Evolutionary conservation across 202 grass and related monocot species (phyloP).

Genomic region (Eragrostis tef): DNA sequence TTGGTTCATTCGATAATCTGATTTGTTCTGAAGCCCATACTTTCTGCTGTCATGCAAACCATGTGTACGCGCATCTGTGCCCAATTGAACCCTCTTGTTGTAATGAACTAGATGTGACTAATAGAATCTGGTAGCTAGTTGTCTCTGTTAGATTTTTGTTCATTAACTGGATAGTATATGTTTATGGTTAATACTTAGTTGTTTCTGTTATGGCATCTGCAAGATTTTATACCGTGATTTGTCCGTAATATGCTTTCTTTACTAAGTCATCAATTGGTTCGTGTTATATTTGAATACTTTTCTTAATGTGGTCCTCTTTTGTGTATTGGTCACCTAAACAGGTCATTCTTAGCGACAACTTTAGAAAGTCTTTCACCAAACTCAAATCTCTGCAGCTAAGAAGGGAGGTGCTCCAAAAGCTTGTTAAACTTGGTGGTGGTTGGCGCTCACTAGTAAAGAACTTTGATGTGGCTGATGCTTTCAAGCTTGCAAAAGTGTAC

Average conservation of each 20-base stretch:
- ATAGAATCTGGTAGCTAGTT: neutral
- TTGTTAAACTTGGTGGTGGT: slow-evolving; percentile 69
- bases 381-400: slow-evolving; percentile 58
- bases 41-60: neutral
- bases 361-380: slow-evolving; percentile 72
- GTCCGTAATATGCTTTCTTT: neutral
- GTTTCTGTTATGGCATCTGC: neutral
- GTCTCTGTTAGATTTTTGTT: slow-evolving; percentile 2
- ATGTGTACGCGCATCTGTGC: neutral
- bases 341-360: slow-evolving; percentile 80
- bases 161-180: neutral
- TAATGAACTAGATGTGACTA: neutral
- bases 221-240: neutral
- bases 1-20: neutral
- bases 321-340: slow-evolving; percentile 46
- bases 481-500: slow-evolving; percentile 58
- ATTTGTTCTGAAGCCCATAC: neutral
- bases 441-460: slow-evolving; percentile 56
- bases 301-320: neutral
- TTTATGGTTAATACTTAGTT: slow-evolving; percentile 6
- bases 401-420: slow-evolving; percentile 62
- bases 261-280: neutral
- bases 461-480: slow-evolving; percentile 39
- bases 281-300: neutral
- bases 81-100: slow-evolving; percentile 1